Evolutionary conservation across 1,139 yeast genomes (phyloP).

Genomic region (Pneumocystis canis): DNA sequence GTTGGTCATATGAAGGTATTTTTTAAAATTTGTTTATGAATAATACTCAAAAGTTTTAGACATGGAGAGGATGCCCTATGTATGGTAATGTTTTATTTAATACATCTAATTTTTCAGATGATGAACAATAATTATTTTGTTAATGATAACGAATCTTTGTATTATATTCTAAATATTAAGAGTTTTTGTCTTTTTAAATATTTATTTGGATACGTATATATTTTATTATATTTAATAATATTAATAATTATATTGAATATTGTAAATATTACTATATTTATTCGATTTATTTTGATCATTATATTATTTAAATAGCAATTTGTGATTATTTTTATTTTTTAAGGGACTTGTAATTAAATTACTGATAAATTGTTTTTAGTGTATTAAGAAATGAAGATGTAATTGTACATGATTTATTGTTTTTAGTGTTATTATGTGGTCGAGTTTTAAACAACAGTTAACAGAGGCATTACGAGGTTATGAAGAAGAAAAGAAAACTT

Average conservation of each 20-base stretch:
- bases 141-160: background rate
- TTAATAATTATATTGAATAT: background rate
- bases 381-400: background rate
- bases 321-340: background rate
- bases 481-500: background rate
- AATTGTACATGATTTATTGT: background rate
- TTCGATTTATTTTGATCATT: background rate
- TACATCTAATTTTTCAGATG: background rate
- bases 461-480: background rate
- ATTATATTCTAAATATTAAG: background rate
- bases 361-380: background rate
- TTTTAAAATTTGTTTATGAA: background rate
- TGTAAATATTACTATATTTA: background rate
- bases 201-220: background rate
- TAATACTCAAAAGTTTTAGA: background rate
- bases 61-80: background rate
- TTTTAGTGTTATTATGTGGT: background rate
- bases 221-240: background rate
- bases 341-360: background rate
- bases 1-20: conserved; percentile 64
- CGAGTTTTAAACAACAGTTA: background rate
- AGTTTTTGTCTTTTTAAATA: background rate
- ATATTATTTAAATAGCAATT: background rate
- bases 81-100: background rate
- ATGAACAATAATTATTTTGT: background rate